phyloP scores from a whole-genome alignment of 768 basidiomycete genomes.

The Auricularia auricula-judae region DNA sequence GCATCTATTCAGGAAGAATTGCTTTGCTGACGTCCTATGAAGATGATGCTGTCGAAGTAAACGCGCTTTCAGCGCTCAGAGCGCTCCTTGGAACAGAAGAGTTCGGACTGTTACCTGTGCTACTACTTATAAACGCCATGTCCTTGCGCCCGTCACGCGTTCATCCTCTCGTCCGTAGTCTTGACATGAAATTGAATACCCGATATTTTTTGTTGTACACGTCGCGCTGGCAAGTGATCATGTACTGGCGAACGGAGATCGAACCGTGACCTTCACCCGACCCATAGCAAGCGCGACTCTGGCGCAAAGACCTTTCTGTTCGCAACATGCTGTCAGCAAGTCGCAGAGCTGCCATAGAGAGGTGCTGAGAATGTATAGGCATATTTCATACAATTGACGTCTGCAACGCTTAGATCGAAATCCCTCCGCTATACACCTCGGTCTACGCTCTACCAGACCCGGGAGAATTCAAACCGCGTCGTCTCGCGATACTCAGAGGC shows the following conservation, averaged over 20 bases:
- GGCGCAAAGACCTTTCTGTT: too few species aligned
- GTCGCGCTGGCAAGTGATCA: not conserved
- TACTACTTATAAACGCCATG: not conserved
- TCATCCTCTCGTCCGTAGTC: not conserved
- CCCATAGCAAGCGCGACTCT: too few species aligned
- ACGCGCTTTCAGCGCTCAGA: not conserved
- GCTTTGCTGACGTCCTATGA: conserved; percentile 7
- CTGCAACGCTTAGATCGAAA: not conserved
- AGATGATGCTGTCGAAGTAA: conserved; percentile 74
- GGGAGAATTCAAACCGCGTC: too few species aligned
- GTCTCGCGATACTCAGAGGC: too few species aligned
- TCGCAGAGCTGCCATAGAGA: too few species aligned
- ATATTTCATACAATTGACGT: too few species aligned
- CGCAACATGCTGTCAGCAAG: too few species aligned
- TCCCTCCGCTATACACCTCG: too few species aligned
- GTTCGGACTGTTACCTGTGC: not conserved
- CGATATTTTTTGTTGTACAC: not conserved
- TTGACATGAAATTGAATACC: not conserved
- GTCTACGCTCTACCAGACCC: not conserved
- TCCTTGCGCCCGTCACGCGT: not conserved
- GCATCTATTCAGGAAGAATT: conserved; percentile 1
- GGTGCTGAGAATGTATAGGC: too few species aligned
- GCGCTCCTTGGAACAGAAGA: not conserved
- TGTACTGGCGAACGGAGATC: too few species aligned
- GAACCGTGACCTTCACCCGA: too few species aligned